Percentiles rank a stretch among this genome's conserved stretches.
These are phyloP conservation scores for Vigna nakashimae DNA, from an alignment of 306 rosid species.

Conservation along the genomic window DNA sequence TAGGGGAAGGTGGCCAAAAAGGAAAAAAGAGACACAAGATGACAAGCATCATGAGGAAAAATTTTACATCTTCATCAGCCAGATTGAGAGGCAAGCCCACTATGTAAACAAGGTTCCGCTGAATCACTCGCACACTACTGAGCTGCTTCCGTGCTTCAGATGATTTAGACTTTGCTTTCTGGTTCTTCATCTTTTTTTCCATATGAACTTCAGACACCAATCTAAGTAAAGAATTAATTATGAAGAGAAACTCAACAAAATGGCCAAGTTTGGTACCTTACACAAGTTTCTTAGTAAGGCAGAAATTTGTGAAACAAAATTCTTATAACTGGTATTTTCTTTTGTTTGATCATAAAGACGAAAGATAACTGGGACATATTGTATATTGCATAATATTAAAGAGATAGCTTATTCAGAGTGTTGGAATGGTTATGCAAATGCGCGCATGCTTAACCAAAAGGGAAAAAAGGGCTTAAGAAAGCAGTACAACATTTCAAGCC, in stretches of 20 bases:
- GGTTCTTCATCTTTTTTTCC: slow-evolving; percentile 84
- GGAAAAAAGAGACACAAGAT: not conserved
- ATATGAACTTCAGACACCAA: slow-evolving; percentile 73
- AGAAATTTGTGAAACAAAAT: not conserved
- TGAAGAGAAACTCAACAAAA: slow-evolving; percentile 21
- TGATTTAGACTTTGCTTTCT: slow-evolving; percentile 78
- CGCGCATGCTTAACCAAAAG: not conserved
- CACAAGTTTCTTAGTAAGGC: not conserved
- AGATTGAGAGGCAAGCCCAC: slow-evolving; percentile 73
- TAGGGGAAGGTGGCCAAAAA: slow-evolving; percentile 2
- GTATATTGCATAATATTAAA: not conserved
- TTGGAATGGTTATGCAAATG: not conserved
- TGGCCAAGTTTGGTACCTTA: not conserved
- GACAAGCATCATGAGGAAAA: slow-evolving; percentile 5
- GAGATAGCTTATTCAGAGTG: not conserved
- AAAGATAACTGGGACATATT: not conserved
- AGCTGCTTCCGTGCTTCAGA: slow-evolving; percentile 96
- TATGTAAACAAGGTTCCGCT: slow-evolving; percentile 95
- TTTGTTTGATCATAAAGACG: slow-evolving; percentile 2
- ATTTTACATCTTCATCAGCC: slow-evolving; percentile 87
- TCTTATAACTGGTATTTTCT: not conserved
- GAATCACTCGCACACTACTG: slow-evolving; percentile 92
- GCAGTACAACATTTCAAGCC: slow-evolving; percentile 18
- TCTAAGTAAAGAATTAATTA: slow-evolving; percentile 50
- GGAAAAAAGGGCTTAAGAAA: slow-evolving; percentile 17